phyloP scores from a whole-genome alignment of 73 alveolate species.

The Tetrahymena borealis region DNA sequence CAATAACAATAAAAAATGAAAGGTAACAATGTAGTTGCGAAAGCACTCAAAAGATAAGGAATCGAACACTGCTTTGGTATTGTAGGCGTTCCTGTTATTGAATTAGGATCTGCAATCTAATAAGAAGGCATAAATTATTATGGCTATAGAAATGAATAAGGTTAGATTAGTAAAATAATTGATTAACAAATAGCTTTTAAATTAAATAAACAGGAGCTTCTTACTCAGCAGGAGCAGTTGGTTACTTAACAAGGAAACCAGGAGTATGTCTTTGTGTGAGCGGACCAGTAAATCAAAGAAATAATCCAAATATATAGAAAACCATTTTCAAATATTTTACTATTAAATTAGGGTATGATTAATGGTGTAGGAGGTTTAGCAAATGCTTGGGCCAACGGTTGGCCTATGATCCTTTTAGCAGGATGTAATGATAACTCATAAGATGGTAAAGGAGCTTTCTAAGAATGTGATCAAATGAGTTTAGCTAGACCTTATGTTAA shows the following conservation, averaged over 20 bases:
- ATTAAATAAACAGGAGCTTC: constrained; percentile 32
- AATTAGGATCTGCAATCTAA: constrained; percentile 63
- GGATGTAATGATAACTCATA: constrained; percentile 67
- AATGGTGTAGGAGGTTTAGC: constrained; percentile 81
- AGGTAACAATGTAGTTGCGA: constrained; percentile 24
- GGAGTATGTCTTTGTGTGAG: constrained; percentile 75
- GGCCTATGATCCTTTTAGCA: constrained; percentile 79
- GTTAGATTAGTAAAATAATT: background rate
- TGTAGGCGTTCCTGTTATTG: constrained; percentile 79
- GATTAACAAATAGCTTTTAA: background rate
- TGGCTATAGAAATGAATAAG: constrained; percentile 84
- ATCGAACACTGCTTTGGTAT: constrained; percentile 60
- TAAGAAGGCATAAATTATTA: constrained; percentile 53
- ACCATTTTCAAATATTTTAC: background rate
- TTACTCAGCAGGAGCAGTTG: constrained; percentile 77
- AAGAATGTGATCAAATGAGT: constrained; percentile 64
- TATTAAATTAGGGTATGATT: constrained; percentile 43
- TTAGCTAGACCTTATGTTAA: constrained; percentile 60
- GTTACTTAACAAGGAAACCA: constrained; percentile 74
- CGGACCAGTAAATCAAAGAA: constrained; percentile 57
- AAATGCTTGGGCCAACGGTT: constrained; percentile 76
- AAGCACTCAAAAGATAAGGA: constrained; percentile 1
- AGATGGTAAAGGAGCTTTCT: constrained; percentile 73
- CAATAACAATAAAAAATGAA: background rate
- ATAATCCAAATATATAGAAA: background rate